phyloP scores from a whole-genome alignment of 2,329 filamentous ascomycete genomes.

The Paecilomyces niveus region DNA sequence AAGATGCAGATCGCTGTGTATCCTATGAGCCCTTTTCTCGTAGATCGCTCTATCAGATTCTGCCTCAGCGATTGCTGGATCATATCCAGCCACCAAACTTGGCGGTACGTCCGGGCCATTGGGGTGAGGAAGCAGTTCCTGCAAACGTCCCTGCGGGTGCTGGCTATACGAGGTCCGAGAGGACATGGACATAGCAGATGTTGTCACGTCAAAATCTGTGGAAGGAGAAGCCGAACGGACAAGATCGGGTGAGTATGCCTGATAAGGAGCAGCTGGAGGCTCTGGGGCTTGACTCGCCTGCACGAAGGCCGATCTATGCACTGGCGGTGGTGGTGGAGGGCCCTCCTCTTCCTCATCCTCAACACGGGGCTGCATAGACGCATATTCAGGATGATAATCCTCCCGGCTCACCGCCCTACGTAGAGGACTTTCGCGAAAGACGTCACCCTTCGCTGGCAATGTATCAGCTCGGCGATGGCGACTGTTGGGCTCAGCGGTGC shows the following conservation, averaged over 20 bases:
- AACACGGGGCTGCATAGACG: constrained; percentile 41
- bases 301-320: constrained; percentile 25
- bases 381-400: constrained; percentile 30
- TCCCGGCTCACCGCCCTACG: constrained; percentile 18
- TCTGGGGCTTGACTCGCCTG: constrained; percentile 18
- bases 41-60: constrained; percentile 20
- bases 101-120: constrained; percentile 27
- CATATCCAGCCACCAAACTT: constrained; percentile 37
- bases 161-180: constrained; percentile 19
- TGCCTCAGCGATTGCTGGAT: constrained; percentile 21
- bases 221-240: constrained; percentile 11
- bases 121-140: constrained; percentile 18
- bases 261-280: constrained; percentile 16
- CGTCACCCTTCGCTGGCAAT: constrained; percentile 19
- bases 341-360: constrained; percentile 38
- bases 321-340: constrained; percentile 28
- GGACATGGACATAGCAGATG: constrained; percentile 3
- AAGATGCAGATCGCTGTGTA: constrained; percentile 17
- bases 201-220: constrained; percentile 13
- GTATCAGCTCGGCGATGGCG: constrained; percentile 20
- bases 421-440: constrained; percentile 12
- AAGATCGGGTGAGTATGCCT: constrained; percentile 23
- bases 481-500: constrained; percentile 13
- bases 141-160: constrained; percentile 12
- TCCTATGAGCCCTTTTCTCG: constrained; percentile 19